Conservation (phyloP, 2,329 filamentous ascomycete species). For the Diplodia sapinea region DNA sequence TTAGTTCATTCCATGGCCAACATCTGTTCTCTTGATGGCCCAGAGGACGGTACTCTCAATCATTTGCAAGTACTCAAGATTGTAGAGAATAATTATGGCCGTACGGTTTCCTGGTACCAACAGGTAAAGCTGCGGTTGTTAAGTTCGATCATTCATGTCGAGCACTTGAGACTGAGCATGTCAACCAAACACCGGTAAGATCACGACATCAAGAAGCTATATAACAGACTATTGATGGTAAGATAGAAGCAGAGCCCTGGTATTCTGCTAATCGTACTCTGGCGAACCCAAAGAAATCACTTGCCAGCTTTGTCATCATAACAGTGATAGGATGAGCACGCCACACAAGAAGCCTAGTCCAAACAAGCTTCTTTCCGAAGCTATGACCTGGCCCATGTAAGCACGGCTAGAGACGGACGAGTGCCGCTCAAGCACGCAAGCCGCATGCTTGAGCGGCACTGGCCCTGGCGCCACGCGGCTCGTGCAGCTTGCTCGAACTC, state of each 20-base stretch:
- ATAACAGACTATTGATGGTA: neutral
- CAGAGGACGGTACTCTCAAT: neutral
- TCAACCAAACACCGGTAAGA: neutral
- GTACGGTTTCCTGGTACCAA: neutral
- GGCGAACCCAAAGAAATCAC: neutral
- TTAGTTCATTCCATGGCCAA: neutral
- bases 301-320: neutral
- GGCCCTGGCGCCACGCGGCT: neutral
- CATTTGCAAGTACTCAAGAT: neutral
- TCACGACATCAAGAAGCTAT: neutral
- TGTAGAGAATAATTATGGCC: neutral
- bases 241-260: too few species aligned
- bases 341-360: constrained; percentile 7
- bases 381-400: constrained; percentile 11
- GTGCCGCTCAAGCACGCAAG: neutral
- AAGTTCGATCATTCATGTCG: neutral
- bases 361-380: constrained; percentile 24
- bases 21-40: neutral
- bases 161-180: neutral
- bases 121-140: neutral
- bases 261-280: too few species aligned
- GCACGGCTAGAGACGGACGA: neutral
- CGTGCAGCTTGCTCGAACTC: neutral
- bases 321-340: neutral
- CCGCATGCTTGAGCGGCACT: constrained; percentile 1